A percentile compares a stretch with the other conserved stretches of the same genome.
Evolutionary conservation across 805 yeast species (phyloP).

Genomic region (Pichia ethanolica): DNA sequence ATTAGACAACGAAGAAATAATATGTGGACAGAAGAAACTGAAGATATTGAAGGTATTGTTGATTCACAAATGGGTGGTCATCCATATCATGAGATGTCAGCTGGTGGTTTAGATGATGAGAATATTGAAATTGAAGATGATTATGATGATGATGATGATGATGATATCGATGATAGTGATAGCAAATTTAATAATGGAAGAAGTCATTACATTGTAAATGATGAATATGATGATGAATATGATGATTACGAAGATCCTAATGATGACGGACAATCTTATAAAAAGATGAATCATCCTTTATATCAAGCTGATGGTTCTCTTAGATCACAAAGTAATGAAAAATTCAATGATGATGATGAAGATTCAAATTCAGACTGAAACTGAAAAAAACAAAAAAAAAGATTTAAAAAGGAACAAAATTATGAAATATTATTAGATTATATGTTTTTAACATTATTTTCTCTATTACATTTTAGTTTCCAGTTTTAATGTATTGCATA

Average conservation of each 20-base stretch:
- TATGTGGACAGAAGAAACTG: conserved; percentile 5
- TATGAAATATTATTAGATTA: too few relatives aligned
- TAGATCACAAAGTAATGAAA: conserved; percentile 13
- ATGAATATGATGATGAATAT: conserved; percentile 24
- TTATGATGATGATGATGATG: conserved; percentile 17
- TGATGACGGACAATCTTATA: conserved; percentile 73
- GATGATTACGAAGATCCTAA: conserved; percentile 76
- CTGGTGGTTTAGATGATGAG: conserved; percentile 38
- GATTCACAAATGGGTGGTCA: conserved; percentile 28
- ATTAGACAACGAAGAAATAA: background rate
- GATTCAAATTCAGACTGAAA: background rate
- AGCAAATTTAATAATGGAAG: background rate
- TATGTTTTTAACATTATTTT: too few relatives aligned
- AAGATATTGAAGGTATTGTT: conserved; percentile 11
- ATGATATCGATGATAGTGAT: conserved; percentile 40
- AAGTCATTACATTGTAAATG: background rate
- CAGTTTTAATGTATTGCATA: too few relatives aligned
- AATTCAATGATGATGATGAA: background rate
- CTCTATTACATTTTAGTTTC: too few relatives aligned
- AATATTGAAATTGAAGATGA: conserved; percentile 33
- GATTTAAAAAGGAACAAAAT: too few relatives aligned
- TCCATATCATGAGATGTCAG: conserved; percentile 29
- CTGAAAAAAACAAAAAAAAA: too few relatives aligned
- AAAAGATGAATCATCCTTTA: conserved; percentile 51
- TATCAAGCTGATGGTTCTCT: conserved; percentile 41